Evolutionary conservation across 768 basidiomycete species (phyloP), one percentile per base, ranked within the genome.

Genomic region (Amanita fuliginea): DNA sequence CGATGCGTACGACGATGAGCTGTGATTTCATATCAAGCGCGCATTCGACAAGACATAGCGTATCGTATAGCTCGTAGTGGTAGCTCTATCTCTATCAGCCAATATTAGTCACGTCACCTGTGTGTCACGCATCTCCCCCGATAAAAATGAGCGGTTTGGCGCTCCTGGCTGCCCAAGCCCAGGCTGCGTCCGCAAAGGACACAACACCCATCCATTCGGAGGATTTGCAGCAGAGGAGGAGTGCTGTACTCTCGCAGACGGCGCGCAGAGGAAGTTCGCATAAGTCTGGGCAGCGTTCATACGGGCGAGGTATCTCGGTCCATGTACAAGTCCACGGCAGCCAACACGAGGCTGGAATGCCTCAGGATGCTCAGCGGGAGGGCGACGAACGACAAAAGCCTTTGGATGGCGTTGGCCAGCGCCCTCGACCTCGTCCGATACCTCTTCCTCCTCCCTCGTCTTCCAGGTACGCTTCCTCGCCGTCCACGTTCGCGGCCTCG

Each of bases 91-190:
- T n/a, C n/a, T n/a, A n/a, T n/a, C n/a, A n/a, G n/a, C n/a, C n/a
- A n/a, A n/a, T n/a, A n/a, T n/a, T n/a, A n/a, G 8, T 28, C 28
- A 28, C 8, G 28, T 28, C 28, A 28, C 8, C 8, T 9, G 8
- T 9, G 8, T 28, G 28, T 28, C 28, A 28, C 28, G 9, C 28
- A 28, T 28, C n/a, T n/a, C 28, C 4, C 28, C 32, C 13, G 32
- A 32, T 32, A 47, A 21, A 26, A 30, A 42, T 49, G 30, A 42
- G 36, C 30, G 40, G 48, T 6, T 19, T 41, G 14, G 48, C 48
- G 1, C 11, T 42, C 13, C 13, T 18, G 18, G 47, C 47, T 11
- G 37, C 47, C 9, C 21, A 48, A 34, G 47, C 47, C 3, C 36
- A 48, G 9, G 35, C 37, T 3, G 47, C 47, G 8, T 35, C 47